Conservation (phyloP, 1,284 basidiomycete genomes). For the Golubevia sp. region DNA sequence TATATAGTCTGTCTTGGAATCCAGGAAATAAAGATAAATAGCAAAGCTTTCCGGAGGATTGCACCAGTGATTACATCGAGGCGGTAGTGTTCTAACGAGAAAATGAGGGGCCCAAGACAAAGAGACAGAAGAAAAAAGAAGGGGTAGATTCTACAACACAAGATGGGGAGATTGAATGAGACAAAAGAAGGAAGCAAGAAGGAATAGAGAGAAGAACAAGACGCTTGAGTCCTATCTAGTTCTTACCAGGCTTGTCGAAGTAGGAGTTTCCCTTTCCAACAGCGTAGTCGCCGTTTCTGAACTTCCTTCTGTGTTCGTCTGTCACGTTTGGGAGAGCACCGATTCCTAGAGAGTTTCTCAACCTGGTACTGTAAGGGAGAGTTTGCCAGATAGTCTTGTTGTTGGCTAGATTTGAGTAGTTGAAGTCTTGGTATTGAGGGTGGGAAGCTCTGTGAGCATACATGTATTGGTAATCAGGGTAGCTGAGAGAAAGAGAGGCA, state of each 20-base stretch:
- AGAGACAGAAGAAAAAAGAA: no score
- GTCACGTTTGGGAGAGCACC: not conserved
- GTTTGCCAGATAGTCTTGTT: not conserved
- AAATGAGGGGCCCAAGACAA: no score
- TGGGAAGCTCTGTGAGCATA: not conserved
- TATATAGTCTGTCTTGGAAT: no score
- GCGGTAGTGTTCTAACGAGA: no score
- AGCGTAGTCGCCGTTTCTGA: not conserved
- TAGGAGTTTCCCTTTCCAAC: not conserved
- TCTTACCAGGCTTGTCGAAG: not conserved
- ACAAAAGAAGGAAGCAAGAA: no score
- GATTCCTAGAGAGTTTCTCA: not conserved
- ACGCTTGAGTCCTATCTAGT: no score
- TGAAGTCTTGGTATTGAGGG: not conserved
- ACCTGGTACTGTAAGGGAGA: not conserved
- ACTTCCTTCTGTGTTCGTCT: not conserved
- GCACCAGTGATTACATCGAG: no score
- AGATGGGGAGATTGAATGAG: no score
- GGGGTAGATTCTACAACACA: no score
- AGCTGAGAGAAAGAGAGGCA: not conserved
- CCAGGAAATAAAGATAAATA: no score
- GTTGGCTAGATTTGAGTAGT: not conserved
- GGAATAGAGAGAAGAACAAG: not conserved
- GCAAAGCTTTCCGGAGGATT: no score
- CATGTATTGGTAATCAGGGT: not conserved